A percentile compares a stretch with the other conserved stretches of the same genome.
Evolutionary conservation across 441 rosid species (phyloP).

Genomic region (Euphorbia celastroides): DNA sequence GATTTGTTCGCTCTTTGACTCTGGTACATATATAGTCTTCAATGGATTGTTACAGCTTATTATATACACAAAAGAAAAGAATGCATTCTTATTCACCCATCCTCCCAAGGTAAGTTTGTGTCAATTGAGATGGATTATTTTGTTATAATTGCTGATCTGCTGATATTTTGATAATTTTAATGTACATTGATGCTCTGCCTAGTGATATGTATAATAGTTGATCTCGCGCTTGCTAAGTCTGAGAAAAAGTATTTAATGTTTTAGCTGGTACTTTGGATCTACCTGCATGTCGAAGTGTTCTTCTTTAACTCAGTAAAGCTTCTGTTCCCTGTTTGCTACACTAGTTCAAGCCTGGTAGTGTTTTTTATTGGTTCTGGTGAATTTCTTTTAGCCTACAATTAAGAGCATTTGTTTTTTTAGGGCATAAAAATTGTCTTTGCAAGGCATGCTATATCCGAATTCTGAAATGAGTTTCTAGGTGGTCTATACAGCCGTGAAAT

Average conservation of each 20-base stretch:
- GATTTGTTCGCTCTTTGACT: conserved; percentile 46
- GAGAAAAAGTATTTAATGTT: neutral
- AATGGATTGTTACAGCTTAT: conserved; percentile 84
- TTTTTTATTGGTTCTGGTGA: neutral
- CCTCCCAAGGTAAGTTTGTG: conserved; percentile 63
- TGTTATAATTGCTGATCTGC: neutral
- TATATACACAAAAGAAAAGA: conserved; percentile 78
- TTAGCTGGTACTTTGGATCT: neutral
- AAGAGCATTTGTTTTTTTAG: neutral
- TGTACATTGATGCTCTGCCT: neutral
- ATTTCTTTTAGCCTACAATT: neutral
- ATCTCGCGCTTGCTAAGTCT: neutral
- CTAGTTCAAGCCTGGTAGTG: neutral
- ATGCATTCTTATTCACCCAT: conserved; percentile 82
- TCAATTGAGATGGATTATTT: neutral
- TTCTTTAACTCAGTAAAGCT: neutral
- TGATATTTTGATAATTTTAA: conserved; percentile 19
- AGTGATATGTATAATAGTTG: neutral
- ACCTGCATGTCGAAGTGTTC: neutral
- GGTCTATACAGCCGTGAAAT: neutral
- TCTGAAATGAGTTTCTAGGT: neutral
- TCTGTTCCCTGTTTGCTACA: neutral
- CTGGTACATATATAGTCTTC: conserved; percentile 76
- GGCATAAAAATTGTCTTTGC: neutral
- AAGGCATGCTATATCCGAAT: neutral